Evolutionary conservation across 805 yeast genomes (phyloP).

Genomic region (Lipomyces spencermartinsiae): DNA sequence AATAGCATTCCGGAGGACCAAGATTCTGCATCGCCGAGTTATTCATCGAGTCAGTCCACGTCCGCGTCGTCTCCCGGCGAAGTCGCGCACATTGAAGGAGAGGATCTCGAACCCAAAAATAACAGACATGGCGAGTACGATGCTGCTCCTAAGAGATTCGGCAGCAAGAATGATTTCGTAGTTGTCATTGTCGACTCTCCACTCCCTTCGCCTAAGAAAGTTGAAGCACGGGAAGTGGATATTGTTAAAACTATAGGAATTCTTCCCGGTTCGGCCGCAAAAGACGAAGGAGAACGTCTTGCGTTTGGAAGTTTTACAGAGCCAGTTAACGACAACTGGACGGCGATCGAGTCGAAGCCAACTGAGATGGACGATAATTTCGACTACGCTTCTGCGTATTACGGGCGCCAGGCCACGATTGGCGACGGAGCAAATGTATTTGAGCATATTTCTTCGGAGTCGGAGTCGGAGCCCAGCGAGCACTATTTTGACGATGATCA

Average conservation of each 20-base stretch:
- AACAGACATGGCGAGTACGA: background rate
- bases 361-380: slow-evolving; percentile 12
- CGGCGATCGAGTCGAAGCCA: background rate
- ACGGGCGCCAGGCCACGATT: background rate
- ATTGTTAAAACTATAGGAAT: background rate
- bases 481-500: background rate
- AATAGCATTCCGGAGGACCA: background rate
- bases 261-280: background rate
- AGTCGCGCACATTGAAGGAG: background rate
- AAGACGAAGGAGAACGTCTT: background rate
- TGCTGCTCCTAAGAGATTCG: background rate
- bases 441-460: background rate
- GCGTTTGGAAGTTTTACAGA: background rate
- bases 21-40: slow-evolving; percentile 2
- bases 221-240: background rate
- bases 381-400: slow-evolving; percentile 18
- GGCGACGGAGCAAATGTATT: background rate
- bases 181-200: background rate
- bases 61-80: background rate
- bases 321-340: slow-evolving; percentile 1
- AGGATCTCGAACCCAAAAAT: background rate
- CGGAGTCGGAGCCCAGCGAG: background rate
- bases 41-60: background rate
- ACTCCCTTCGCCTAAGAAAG: background rate
- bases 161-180: background rate